Evolutionary conservation across 805 yeast species (phyloP).

Genomic region (Starmera quercuum): DNA sequence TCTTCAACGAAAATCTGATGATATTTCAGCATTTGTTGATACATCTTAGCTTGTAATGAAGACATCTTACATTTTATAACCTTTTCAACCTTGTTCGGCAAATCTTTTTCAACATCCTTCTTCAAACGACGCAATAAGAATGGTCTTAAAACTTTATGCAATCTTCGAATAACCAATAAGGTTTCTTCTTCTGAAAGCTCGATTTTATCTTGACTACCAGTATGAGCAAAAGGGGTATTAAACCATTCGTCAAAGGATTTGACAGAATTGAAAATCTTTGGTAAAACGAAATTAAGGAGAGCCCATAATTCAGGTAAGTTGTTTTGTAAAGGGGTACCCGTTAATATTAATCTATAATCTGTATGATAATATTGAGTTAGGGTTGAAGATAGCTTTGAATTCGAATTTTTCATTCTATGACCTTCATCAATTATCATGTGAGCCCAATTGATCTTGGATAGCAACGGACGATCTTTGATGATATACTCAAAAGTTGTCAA

Average conservation of each 20-base stretch:
- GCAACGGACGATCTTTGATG: constrained; percentile 65
- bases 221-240: constrained; percentile 80
- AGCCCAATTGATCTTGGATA: constrained; percentile 65
- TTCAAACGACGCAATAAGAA: constrained; percentile 77
- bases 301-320: constrained; percentile 87
- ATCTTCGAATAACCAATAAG: constrained; percentile 71
- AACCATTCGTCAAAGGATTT: constrained; percentile 88
- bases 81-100: constrained; percentile 79
- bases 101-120: constrained; percentile 80
- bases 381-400: constrained; percentile 65
- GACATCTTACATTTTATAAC: constrained; percentile 75
- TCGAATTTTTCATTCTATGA: constrained; percentile 78
- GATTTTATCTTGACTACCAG: constrained; percentile 75
- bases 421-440: constrained; percentile 92
- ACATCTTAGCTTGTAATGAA: constrained; percentile 60
- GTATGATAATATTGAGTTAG: constrained; percentile 67
- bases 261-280: constrained; percentile 78
- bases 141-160: constrained; percentile 81
- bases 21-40: constrained; percentile 71
- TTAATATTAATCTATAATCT: constrained; percentile 69
- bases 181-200: constrained; percentile 85
- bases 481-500: constrained; percentile 80
- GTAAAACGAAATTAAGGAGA: constrained; percentile 69
- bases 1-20: constrained; percentile 63
- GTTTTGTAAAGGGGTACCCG: constrained; percentile 86